Evolutionary conservation across 2,329 filamentous ascomycete species (phyloP).

Genomic region (Penicillium sp.): DNA sequence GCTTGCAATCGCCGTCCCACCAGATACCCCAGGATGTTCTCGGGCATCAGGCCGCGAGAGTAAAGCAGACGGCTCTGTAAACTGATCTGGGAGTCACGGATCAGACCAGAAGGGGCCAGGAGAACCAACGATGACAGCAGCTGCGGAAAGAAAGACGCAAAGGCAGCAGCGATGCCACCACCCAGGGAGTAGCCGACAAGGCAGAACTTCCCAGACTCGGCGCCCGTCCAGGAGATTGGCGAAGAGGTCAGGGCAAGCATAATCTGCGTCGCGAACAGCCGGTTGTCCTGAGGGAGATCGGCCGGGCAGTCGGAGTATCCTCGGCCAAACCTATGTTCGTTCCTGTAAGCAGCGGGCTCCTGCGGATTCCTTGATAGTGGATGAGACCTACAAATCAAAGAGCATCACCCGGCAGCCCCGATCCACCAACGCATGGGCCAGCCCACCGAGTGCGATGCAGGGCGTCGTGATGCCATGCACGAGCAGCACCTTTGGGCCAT

Average conservation of each 20-base stretch:
- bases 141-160: slow-evolving; percentile 65
- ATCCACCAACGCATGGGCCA: slow-evolving; percentile 64
- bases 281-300: slow-evolving; percentile 67
- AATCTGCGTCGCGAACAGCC: slow-evolving; percentile 70
- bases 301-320: slow-evolving; percentile 71
- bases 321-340: slow-evolving; percentile 52
- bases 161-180: slow-evolving; percentile 68
- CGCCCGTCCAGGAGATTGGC: slow-evolving; percentile 62
- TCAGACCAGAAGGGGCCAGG: slow-evolving; percentile 74
- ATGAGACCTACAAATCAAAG: slow-evolving; percentile 56
- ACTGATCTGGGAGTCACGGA: slow-evolving; percentile 62
- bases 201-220: slow-evolving; percentile 56
- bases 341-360: background rate
- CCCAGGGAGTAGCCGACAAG: slow-evolving; percentile 78
- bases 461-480: slow-evolving; percentile 82
- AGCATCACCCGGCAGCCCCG: slow-evolving; percentile 74
- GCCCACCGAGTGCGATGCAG: slow-evolving; percentile 62
- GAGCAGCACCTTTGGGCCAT: slow-evolving; percentile 69
- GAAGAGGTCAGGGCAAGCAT: slow-evolving; percentile 69
- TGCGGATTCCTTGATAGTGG: background rate
- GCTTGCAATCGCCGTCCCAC: slow-evolving; percentile 53
- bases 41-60: slow-evolving; percentile 58
- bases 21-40: slow-evolving; percentile 52
- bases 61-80: slow-evolving; percentile 64
- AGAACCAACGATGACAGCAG: slow-evolving; percentile 69